phyloP scores from a whole-genome alignment of 2,329 filamentous ascomycete genomes.

The Purpureocillium takamizusanense region DNA sequence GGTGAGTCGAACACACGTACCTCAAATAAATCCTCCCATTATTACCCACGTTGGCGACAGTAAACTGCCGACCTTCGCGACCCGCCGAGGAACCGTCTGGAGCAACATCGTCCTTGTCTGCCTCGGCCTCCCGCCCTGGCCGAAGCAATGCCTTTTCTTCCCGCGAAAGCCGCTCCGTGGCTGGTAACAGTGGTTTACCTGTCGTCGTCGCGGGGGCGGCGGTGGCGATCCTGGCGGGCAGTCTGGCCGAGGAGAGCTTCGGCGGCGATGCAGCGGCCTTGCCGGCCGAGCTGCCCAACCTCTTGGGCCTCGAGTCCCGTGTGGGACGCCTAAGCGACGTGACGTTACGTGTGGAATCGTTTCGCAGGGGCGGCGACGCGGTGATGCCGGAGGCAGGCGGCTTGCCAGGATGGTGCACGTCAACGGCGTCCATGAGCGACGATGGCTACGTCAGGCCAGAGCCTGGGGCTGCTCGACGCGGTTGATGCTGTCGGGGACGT shows the following conservation, averaged over 20 bases:
- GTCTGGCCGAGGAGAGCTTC: slow-evolving; percentile 5
- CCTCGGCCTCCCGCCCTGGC: slow-evolving; percentile 43
- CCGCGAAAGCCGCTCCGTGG: slow-evolving; percentile 36
- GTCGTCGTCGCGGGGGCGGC: slow-evolving; percentile 9
- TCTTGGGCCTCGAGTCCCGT: slow-evolving; percentile 5
- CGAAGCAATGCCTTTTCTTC: slow-evolving; percentile 26
- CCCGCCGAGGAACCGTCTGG: slow-evolving; percentile 52
- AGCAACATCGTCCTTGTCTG: slow-evolving; percentile 45
- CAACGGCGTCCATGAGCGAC: slow-evolving; percentile 13
- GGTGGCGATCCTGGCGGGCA: slow-evolving; percentile 4
- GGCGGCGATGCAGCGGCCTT: slow-evolving; percentile 7
- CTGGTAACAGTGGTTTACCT: slow-evolving; percentile 32
- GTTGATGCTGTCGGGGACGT: slow-evolving; percentile 1
- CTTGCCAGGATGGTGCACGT: slow-evolving; percentile 9
- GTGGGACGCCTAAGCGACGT: not conserved
- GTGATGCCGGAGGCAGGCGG: slow-evolving; percentile 6
- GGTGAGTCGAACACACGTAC: slow-evolving; percentile 34
- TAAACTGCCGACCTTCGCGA: slow-evolving; percentile 63
- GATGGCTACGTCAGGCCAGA: slow-evolving; percentile 5
- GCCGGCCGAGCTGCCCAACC: not conserved
- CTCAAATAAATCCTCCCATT: slow-evolving; percentile 76
- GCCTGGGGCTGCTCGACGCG: slow-evolving; percentile 7
- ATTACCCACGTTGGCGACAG: slow-evolving; percentile 73
- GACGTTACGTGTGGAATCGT: not conserved
- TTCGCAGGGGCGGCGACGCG: not conserved